Evolutionary conservation across 345 rosid species (phyloP).

Genomic region (Salix brachista): DNA sequence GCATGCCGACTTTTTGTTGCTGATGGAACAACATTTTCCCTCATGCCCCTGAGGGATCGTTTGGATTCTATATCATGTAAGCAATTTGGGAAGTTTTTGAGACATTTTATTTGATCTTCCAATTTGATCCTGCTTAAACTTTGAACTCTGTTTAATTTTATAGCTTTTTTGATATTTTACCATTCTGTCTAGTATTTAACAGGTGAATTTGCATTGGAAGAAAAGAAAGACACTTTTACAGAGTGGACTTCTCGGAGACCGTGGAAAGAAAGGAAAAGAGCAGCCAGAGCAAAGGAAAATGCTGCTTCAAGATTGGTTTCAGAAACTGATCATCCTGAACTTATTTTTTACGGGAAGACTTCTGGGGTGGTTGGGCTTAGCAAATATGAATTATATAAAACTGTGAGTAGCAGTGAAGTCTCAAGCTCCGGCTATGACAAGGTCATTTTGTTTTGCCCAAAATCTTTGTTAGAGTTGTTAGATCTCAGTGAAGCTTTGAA

Average conservation of each 20-base stretch:
- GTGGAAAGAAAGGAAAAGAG: constrained; percentile 82
- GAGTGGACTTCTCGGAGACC: constrained; percentile 83
- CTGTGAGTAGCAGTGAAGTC: constrained; percentile 29
- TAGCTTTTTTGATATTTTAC: constrained; percentile 24
- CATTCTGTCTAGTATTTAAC: constrained; percentile 41
- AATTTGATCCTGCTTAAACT: background rate
- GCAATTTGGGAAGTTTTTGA: constrained; percentile 4
- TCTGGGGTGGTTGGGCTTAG: constrained; percentile 72
- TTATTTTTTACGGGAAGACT: constrained; percentile 64
- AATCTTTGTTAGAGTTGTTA: too few relatives aligned
- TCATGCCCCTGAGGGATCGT: constrained; percentile 40
- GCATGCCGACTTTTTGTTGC: constrained; percentile 78
- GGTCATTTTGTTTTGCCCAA: constrained; percentile 32
- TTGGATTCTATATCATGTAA: constrained; percentile 38
- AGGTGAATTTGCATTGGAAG: constrained; percentile 45
- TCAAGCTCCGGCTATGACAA: constrained; percentile 64
- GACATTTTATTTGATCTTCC: constrained; percentile 1
- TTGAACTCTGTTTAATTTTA: background rate
- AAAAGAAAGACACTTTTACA: constrained; percentile 38
- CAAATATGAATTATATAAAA: constrained; percentile 47
- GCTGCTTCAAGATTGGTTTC: constrained; percentile 24
- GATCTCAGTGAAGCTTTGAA: background rate
- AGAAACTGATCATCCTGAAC: constrained; percentile 47
- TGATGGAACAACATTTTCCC: constrained; percentile 71
- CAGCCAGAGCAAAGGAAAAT: constrained; percentile 41